Evolutionary conservation across 129 eudicot species (phyloP), one percentile per base, ranked within the genome.

Genomic region (Dittrichia graveolens): DNA sequence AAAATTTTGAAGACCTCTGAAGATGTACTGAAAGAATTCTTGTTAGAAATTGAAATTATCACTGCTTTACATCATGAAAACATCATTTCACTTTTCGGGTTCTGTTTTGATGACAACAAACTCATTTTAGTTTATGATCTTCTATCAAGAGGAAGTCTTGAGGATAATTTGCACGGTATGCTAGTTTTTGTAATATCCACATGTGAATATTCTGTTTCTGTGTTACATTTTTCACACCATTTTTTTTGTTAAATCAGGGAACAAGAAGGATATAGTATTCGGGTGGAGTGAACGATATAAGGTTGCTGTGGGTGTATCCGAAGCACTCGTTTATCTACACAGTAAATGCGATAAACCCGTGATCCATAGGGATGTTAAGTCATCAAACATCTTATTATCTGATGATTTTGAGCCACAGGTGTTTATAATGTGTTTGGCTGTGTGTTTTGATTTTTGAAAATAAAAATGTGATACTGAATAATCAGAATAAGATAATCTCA

Each of bases 361-460:
- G 18, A 90, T 94, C 67, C 99, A 94, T 67, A 83, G 99, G 47
- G 99, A 94, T 68, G 94, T 94, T 43, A 94, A 94, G 81, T 94
- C 99, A 24, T 94, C 99, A 53, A 94, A 94, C 54, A 90, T 94
- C 72, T 76, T 94, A 35, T 83, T 94, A 38, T 84, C 89, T 16
- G 96, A 90, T 68, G 93, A 90, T 80, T 94, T 84, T 65, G 97
- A 92, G 83, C 91, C 97, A 73, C 90, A 91, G 93, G 97, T 93
- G 42, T 7, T 77, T 34, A 46, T 5, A 19, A 2, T 16, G 43
- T 31, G 31, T 2, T 57, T 56, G 11, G 61, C 19, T 56, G 3
- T 56, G n/a, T 8, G 40, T 56, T 56, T 2, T 24, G 31, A 24
- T 24, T 24, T 19, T 19, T 6, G 14, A 57, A 19, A 3, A 7